phyloP scores from a whole-genome alignment of 768 basidiomycete genomes.

The Mycena latifolia region DNA sequence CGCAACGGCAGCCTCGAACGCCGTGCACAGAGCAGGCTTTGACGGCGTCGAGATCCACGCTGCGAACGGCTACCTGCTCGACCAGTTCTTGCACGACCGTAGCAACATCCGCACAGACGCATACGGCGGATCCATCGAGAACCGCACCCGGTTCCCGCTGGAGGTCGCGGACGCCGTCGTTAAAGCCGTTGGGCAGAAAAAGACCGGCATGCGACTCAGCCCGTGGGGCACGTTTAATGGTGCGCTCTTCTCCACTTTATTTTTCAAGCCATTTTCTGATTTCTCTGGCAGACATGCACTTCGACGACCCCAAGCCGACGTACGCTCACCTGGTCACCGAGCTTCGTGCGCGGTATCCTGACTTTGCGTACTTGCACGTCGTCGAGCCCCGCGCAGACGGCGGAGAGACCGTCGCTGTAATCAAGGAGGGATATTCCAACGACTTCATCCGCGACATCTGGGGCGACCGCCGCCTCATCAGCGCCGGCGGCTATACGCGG shows the following conservation, averaged over 20 bases:
- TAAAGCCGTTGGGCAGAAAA: constrained; percentile 29
- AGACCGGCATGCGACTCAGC: neutral
- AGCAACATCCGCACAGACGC: too few species aligned
- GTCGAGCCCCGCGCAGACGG: neutral
- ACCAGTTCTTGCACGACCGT: too few species aligned
- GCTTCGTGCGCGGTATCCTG: neutral
- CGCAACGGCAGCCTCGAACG: neutral
- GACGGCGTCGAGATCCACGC: neutral
- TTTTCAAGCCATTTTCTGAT: constrained; percentile 26
- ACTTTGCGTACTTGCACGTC: constrained; percentile 3
- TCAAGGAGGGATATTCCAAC: neutral
- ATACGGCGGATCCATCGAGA: too few species aligned
- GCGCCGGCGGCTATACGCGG: neutral
- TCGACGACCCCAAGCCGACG: neutral
- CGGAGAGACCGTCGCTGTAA: constrained; percentile 1
- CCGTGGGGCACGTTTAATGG: neutral
- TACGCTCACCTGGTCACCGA: neutral
- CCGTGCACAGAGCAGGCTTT: neutral
- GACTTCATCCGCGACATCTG: constrained; percentile 5
- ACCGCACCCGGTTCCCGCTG: too few species aligned
- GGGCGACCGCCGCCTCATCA: constrained; percentile 1
- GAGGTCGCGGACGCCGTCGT: too few species aligned
- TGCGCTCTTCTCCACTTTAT: constrained; percentile 31
- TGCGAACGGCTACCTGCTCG: too few species aligned
- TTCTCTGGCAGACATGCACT: neutral